Base-by-base conservation (phyloP, 352 stramenopile genomes). In the Phytophthora aleatoria region DNA sequence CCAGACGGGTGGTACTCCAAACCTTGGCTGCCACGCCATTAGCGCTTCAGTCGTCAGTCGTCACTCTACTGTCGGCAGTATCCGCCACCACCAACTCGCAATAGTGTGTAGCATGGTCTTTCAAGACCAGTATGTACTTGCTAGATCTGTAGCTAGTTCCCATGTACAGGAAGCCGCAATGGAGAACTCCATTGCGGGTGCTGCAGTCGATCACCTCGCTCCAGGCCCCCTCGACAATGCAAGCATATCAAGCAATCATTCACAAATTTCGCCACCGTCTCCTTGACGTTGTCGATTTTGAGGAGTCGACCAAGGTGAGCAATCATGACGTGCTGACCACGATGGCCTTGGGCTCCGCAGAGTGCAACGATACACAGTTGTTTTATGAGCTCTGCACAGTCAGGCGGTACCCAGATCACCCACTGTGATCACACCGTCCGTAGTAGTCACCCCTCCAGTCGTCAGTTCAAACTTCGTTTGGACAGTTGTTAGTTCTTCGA, bases 1-100 rank as follows among this genome's bases (percentile, higher is more conserved):
- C 52, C 51, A 76, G 10, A 64, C 15, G 30, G 28, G n/a, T 24
- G 67, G 58, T 13, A 68, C 11, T 9, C 39, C 58, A 54, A 70
- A 79, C 10, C 61, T 45, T 24, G 35, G 61, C 24, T 70, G 38
- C 64, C 67, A 74, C 0, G 58, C 48, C 4, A 74, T 38, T 2
- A 76, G 20, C 0, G 63, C 67, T 24, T 71, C 68, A 0, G 30
- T 55, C 15, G 15, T 71, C 68, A 0, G 28, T 55, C 15, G 15
- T 30, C 3, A 42, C 51, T 28, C 1, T 39, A 11, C 47, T 53
- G 26, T 39, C 47, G 7, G 28, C 6, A 1, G 47, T 53, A 28
- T 53, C 28, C 20, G 47, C 28, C 3, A 53, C 16, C 8, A 53
- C n/a, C 7, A 53, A 12, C 7, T 13, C 41, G 8, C n/a, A 47